Conservation (phyloP, 106 monocot genomes). For the Dioscorea dumetorum region DNA sequence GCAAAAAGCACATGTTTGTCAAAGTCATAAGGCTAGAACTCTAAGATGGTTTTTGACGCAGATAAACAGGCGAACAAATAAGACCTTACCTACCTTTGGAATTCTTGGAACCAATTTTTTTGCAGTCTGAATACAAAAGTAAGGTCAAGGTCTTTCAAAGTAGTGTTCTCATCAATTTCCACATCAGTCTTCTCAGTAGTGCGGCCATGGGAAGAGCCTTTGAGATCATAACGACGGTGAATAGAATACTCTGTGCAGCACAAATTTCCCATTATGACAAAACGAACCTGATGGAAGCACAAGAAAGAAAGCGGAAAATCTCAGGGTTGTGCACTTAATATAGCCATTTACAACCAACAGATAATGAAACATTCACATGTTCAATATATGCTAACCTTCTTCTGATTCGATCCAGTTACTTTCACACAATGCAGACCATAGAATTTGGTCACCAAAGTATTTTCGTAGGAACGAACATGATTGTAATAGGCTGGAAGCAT, state of each 20-base stretch:
- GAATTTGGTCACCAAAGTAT: constrained; percentile 56
- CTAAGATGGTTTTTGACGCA: not conserved
- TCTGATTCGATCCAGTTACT: constrained; percentile 47
- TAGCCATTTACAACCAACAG: too few relatives aligned
- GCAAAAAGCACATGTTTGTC: not conserved
- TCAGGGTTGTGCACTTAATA: not conserved
- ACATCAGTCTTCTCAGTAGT: constrained; percentile 27
- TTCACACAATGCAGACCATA: constrained; percentile 74
- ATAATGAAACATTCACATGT: too few relatives aligned
- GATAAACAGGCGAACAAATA: not conserved
- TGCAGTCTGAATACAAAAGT: constrained; percentile 30
- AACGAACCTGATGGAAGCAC: constrained; percentile 20
- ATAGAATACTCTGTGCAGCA: constrained; percentile 34
- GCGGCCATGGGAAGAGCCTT: constrained; percentile 31
- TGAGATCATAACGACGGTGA: constrained; percentile 28
- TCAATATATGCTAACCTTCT: constrained; percentile 36
- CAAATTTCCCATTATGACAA: constrained; percentile 40
- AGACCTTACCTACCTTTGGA: constrained; percentile 15
- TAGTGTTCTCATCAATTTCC: constrained; percentile 32
- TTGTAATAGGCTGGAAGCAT: constrained; percentile 82
- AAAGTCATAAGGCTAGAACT: too few relatives aligned
- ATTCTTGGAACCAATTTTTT: constrained; percentile 23
- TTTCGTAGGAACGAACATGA: constrained; percentile 61
- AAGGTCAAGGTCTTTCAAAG: constrained; percentile 34
- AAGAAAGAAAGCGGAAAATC: not conserved